Evolutionary conservation across 495 filamentous ascomycete species (phyloP).

Genomic region (Aspergillus coremiiformis): DNA sequence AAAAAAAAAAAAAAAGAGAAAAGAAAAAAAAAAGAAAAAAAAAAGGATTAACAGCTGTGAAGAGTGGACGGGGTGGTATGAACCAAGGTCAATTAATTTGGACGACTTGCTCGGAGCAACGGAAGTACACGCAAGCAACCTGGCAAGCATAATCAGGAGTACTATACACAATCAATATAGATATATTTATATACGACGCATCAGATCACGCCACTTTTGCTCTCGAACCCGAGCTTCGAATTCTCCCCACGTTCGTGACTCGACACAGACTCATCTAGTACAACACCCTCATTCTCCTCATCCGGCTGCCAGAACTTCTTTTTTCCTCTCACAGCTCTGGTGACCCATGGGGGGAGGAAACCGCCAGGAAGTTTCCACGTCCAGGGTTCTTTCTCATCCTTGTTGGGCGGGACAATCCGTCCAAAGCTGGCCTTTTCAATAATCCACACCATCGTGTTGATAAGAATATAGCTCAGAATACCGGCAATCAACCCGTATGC

Average conservation of each 20-base stretch:
- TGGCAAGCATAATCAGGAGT: neutral
- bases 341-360: constrained; percentile 62
- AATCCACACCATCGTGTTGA: constrained; percentile 60
- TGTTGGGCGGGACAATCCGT: constrained; percentile 62
- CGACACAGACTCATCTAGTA: constrained; percentile 6
- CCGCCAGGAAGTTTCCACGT: constrained; percentile 61
- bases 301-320: constrained; percentile 56
- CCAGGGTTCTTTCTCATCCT: constrained; percentile 67
- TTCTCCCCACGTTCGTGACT: constrained; percentile 14
- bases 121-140: neutral
- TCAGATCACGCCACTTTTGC: neutral
- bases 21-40: too few relatives aligned
- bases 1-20: too few relatives aligned
- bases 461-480: constrained; percentile 61
- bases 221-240: neutral
- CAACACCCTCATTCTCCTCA: constrained; percentile 20
- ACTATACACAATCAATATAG: neutral
- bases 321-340: constrained; percentile 53
- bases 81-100: neutral
- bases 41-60: too few relatives aligned
- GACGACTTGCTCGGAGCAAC: neutral
- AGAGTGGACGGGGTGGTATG: too few relatives aligned
- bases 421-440: constrained; percentile 57
- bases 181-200: neutral
- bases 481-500: constrained; percentile 74